Evolutionary conservation across 192 early-diverging fungal genomes (phyloP), one percentile per base, ranked within the genome.

Genomic region (Umbelopsis ramanniana): DNA sequence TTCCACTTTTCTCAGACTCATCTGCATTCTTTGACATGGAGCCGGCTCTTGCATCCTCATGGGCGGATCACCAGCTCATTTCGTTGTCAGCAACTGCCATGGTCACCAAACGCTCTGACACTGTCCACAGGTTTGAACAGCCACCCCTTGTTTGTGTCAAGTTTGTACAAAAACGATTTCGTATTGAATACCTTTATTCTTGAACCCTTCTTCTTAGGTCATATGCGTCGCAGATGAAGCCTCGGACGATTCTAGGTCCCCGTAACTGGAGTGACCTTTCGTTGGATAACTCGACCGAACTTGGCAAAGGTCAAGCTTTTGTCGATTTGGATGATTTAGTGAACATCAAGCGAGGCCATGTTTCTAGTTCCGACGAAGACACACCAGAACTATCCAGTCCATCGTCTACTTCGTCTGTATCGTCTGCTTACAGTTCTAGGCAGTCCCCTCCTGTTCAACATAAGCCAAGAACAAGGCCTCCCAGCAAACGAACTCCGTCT

Each of bases 1-100:
- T 63, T 63, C 26, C 57, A 63, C 57, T 63, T 63, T 63, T 63
- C 57, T 63, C 57, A 63, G 57, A 63, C 57, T 63, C 57, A 63
- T 63, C 57, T 63, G 57, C 57, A 63, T 63, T 29, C 57, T 63
- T 63, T 63, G 57, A 63, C 57, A 63, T 63, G 57, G 57, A 63
- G 57, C 17, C 57, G 57, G 33, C 57, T 37, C 57, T 63, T 63
- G 57, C 57, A 38, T 63, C 57, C 57, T 63, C 57, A 63, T 63
- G 57, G 57, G 57, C 57, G 19, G 33, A 63, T 63, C 57, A 63
- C 57, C 57, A 63, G 57, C 57, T 63, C 57, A 63, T 63, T 63
- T 14, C 26, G 24, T 37, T 63, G 57, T 33, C 57, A 37, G 57
- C 57, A 29, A 63, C 33, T 5, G 33, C 33, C 57, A 37, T 63